These are phyloP conservation scores for Curvularia eragrostidis DNA, from an alignment of 2,329 filamentous ascomycete species.

Conservation along the genomic window DNA sequence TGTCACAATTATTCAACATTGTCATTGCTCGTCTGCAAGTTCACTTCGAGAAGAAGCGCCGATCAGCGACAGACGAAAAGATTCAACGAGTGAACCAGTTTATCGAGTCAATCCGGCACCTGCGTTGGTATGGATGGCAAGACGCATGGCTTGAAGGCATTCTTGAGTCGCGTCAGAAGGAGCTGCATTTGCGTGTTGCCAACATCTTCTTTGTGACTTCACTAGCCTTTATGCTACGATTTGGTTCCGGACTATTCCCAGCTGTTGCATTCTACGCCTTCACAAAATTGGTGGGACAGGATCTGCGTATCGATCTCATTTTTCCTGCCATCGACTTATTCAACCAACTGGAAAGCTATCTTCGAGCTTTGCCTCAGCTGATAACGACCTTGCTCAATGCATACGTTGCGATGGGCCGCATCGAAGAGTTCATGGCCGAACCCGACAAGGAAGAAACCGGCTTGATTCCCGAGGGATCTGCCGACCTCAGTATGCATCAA, in stretches of 20 bases:
- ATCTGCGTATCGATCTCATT: constrained; percentile 78
- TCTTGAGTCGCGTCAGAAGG: constrained; percentile 70
- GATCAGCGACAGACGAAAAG: constrained; percentile 76
- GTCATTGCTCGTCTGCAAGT: constrained; percentile 71
- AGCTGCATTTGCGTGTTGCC: constrained; percentile 70
- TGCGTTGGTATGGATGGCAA: constrained; percentile 85
- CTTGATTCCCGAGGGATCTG: constrained; percentile 45
- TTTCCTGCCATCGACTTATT: constrained; percentile 88
- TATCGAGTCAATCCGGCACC: constrained; percentile 81
- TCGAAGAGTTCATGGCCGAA: constrained; percentile 86
- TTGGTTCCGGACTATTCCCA: constrained; percentile 77
- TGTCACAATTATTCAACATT: constrained; percentile 74
- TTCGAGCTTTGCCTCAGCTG: constrained; percentile 76
- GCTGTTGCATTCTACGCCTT: constrained; percentile 83
- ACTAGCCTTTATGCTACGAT: constrained; percentile 72
- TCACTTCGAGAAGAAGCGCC: constrained; percentile 72
- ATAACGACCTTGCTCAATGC: constrained; percentile 82
- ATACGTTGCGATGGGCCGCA: constrained; percentile 79
- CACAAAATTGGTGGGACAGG: constrained; percentile 71
- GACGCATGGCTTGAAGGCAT: constrained; percentile 74
- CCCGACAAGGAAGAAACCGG: constrained; percentile 71
- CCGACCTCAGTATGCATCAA: constrained; percentile 59
- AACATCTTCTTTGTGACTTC: constrained; percentile 67
- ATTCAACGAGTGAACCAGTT: constrained; percentile 84
- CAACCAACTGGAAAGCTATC: constrained; percentile 72